Evolutionary conservation across 306 rosid species (phyloP).

Genomic region (Citrullus colocynthis): DNA sequence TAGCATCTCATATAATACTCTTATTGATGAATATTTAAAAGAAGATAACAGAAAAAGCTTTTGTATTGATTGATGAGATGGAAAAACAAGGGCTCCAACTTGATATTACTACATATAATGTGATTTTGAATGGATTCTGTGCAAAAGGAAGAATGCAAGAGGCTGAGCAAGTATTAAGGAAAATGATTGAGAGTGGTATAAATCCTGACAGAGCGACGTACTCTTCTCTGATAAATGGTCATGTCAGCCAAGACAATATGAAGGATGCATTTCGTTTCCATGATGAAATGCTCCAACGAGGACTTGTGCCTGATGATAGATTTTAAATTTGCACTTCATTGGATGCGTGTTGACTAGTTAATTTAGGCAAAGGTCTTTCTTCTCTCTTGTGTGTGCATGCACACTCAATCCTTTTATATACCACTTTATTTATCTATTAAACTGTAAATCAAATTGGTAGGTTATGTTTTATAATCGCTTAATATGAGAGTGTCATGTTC

Average conservation of each 20-base stretch:
- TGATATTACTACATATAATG: constrained; percentile 59
- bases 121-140: constrained; percentile 58
- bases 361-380: constrained; percentile 20
- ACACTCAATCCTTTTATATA: background rate
- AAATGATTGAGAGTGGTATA: constrained; percentile 68
- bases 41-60: constrained; percentile 64
- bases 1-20: constrained; percentile 66
- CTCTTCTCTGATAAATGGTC: constrained; percentile 65
- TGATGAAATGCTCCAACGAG: constrained; percentile 85
- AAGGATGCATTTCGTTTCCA: constrained; percentile 77
- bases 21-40: constrained; percentile 57
- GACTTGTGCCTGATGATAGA: constrained; percentile 82
- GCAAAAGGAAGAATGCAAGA: constrained; percentile 61
- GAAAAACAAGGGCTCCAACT: constrained; percentile 55
- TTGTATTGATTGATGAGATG: constrained; percentile 44
- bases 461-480: background rate
- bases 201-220: constrained; percentile 69
- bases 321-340: constrained; percentile 24
- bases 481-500: background rate
- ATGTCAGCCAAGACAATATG: constrained; percentile 70
- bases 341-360: background rate
- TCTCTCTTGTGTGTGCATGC: background rate
- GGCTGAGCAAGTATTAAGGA: constrained; percentile 57
- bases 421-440: background rate
- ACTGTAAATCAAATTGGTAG: background rate